Conservation (phyloP, 371 early-diverging fungal genomes). For the Batkoa obscura region DNA sequence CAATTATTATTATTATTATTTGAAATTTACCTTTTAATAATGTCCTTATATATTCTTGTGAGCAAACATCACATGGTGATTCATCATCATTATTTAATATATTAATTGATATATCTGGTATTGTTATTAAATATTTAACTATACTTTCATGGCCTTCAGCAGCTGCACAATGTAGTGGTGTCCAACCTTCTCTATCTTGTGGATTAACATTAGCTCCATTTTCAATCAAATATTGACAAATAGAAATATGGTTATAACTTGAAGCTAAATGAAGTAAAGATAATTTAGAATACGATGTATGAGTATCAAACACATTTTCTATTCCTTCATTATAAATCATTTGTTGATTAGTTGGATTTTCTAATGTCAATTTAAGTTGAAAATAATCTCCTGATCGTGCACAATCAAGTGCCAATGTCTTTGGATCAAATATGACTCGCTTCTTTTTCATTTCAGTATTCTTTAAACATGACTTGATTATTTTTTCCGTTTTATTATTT, state of each 20-base stretch:
- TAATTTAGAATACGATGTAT: constrained; percentile 19
- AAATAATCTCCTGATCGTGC: constrained; percentile 15
- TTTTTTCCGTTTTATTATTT: background rate
- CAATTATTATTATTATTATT: background rate
- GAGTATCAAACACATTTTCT: constrained; percentile 11
- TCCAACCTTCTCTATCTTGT: constrained; percentile 34
- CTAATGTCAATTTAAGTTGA: constrained; percentile 9
- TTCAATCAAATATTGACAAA: constrained; percentile 22
- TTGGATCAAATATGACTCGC: constrained; percentile 16
- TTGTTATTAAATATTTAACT: constrained; percentile 16
- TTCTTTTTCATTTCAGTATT: constrained; percentile 3
- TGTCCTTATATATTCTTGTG: background rate
- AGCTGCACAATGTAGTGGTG: constrained; percentile 43
- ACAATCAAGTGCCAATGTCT: constrained; percentile 14
- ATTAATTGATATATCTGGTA: background rate
- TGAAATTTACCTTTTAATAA: background rate
- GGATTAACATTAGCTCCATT: constrained; percentile 21
- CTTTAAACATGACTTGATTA: background rate
- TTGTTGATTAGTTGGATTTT: constrained; percentile 10
- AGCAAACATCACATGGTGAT: constrained; percentile 3
- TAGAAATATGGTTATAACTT: constrained; percentile 24
- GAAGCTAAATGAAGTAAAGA: constrained; percentile 33
- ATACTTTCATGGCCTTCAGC: constrained; percentile 33
- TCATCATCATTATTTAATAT: constrained; percentile 1
- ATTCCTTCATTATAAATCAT: background rate